Evolutionary conservation across 441 rosid genomes (phyloP).

Genomic region (Euphorbia celastroides): DNA sequence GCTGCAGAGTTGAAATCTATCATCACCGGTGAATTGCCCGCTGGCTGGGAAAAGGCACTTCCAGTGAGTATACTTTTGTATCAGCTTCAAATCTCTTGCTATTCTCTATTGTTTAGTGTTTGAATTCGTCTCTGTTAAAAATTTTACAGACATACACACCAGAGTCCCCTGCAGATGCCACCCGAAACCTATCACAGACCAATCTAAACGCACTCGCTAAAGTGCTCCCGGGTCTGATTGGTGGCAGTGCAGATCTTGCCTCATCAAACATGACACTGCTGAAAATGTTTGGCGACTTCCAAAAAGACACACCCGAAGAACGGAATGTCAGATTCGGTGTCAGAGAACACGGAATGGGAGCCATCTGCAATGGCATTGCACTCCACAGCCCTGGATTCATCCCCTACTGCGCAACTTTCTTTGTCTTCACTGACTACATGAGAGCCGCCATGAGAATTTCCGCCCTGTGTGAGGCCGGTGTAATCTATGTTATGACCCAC

Average conservation of each 20-base stretch:
- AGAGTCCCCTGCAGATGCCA: constrained; percentile 77
- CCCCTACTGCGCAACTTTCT: constrained; percentile 92
- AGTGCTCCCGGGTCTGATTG: constrained; percentile 73
- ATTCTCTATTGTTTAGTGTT: too few species aligned
- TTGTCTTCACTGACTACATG: constrained; percentile 96
- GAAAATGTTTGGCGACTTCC: constrained; percentile 83
- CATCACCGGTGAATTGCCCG: constrained; percentile 71
- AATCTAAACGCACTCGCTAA: constrained; percentile 68
- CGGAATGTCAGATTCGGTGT: constrained; percentile 85
- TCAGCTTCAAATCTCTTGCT: constrained; percentile 2
- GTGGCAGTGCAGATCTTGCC: constrained; percentile 95
- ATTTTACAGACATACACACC: constrained; percentile 61
- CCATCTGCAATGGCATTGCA: constrained; percentile 79
- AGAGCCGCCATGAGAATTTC: constrained; percentile 82
- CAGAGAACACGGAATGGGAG: constrained; percentile 90
- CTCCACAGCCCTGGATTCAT: constrained; percentile 71
- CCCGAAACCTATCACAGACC: constrained; percentile 78
- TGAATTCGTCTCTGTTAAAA: constrained; percentile 9
- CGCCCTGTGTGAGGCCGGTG: constrained; percentile 69
- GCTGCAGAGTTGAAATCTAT: constrained; percentile 91
- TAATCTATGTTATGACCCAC: constrained; percentile 88
- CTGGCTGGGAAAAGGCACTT: constrained; percentile 98
- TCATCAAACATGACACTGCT: constrained; percentile 88
- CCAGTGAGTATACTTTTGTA: constrained; percentile 68
- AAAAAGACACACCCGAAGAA: constrained; percentile 76